phyloP scores from a whole-genome alignment of 176 grass and related monocot species.

The Microstegium vimineum region DNA sequence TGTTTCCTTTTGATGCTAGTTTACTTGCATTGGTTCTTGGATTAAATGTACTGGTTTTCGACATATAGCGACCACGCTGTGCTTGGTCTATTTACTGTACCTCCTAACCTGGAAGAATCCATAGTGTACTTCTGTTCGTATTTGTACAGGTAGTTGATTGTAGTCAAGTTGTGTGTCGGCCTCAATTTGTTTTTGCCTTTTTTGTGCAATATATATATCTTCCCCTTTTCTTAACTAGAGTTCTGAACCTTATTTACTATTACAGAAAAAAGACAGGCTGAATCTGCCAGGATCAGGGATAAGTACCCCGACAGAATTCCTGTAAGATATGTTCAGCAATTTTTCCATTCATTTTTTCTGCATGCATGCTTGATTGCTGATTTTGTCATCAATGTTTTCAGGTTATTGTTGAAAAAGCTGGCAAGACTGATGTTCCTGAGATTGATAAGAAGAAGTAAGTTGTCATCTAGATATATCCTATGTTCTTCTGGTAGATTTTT shows the following conservation, averaged over 20 bases:
- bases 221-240: neutral
- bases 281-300: constrained; percentile 81
- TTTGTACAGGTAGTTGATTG: neutral
- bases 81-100: neutral
- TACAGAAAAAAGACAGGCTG: constrained; percentile 73
- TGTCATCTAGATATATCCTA: neutral
- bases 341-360: neutral
- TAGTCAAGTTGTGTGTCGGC: neutral
- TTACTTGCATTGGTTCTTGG: neutral
- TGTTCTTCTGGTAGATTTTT: neutral
- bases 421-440: constrained; percentile 76
- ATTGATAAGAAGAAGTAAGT: constrained; percentile 92
- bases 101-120: neutral
- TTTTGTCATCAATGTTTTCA: constrained; percentile 32
- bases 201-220: neutral
- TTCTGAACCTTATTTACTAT: neutral
- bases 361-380: neutral
- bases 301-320: constrained; percentile 90
- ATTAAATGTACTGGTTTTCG: neutral
- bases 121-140: neutral
- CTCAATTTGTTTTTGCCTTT: neutral
- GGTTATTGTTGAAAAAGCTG: constrained; percentile 95
- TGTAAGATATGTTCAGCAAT: constrained; percentile 26
- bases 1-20: neutral
- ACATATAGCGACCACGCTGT: neutral